These are phyloP conservation scores for Colletotrichum truncatum DNA, from an alignment of 2,329 filamentous ascomycete genomes.

Conservation along the genomic window DNA sequence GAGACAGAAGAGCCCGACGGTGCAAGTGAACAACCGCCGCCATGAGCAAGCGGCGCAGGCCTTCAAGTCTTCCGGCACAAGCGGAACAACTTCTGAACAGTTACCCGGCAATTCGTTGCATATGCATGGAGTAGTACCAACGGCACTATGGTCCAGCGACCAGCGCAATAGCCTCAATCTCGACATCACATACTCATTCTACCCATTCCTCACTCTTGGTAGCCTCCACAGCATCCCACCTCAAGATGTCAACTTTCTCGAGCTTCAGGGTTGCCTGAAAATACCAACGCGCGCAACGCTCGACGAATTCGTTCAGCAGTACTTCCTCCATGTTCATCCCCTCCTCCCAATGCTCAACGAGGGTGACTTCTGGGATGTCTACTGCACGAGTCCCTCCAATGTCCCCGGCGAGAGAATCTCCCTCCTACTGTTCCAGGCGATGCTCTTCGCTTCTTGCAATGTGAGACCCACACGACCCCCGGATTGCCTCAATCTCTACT, in stretches of 20 bases:
- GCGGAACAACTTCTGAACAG: constrained; percentile 20
- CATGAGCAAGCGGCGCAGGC: not conserved
- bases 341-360: constrained; percentile 54
- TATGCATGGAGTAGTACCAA: not conserved
- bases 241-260: constrained; percentile 57
- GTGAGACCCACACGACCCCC: constrained; percentile 35
- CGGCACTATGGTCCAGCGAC: constrained; percentile 36
- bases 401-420: constrained; percentile 42
- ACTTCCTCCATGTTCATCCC: constrained; percentile 57
- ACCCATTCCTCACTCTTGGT: constrained; percentile 51
- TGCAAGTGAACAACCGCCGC: not conserved
- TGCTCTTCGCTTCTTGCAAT: constrained; percentile 55
- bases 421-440: constrained; percentile 55
- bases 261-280: constrained; percentile 54
- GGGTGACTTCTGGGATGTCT: constrained; percentile 55
- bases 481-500: not conserved
- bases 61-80: not conserved
- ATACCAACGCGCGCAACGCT: constrained; percentile 51
- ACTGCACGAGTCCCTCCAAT: constrained; percentile 37
- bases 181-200: constrained; percentile 52
- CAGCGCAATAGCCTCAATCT: constrained; percentile 38
- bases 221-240: constrained; percentile 45
- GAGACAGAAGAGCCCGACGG: not conserved
- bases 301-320: constrained; percentile 58
- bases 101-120: not conserved